Percentiles rank a stretch among this genome's conserved stretches.
phyloP scores from a whole-genome alignment of 1,139 yeast species.

The Pichia sp. region DNA sequence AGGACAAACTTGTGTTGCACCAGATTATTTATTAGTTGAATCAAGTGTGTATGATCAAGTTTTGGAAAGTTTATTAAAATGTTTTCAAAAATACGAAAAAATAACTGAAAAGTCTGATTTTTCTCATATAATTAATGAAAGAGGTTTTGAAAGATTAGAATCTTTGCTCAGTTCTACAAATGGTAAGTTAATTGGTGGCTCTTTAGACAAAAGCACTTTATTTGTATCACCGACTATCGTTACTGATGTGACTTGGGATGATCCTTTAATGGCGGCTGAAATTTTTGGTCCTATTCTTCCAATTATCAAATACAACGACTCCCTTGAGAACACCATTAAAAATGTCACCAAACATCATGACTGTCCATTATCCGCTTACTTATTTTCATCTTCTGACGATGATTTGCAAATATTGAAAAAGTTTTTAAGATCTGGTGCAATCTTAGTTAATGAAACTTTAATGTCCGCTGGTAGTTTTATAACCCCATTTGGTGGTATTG shows the following conservation, averaged over 20 bases:
- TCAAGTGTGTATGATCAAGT: constrained; percentile 50
- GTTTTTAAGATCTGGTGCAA: constrained; percentile 65
- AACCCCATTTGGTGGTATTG: constrained; percentile 92
- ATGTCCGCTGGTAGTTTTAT: constrained; percentile 65
- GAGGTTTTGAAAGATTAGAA: constrained; percentile 49
- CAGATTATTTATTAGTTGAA: constrained; percentile 73
- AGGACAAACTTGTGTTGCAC: constrained; percentile 92
- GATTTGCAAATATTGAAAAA: constrained; percentile 49
- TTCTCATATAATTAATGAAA: constrained; percentile 60
- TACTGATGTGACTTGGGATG: constrained; percentile 55
- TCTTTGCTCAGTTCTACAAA: constrained; percentile 44
- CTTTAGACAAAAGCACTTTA: constrained; percentile 34
- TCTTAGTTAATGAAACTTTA: constrained; percentile 64
- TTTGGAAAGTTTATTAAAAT: constrained; percentile 37
- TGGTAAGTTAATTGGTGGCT: constrained; percentile 62
- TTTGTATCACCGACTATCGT: constrained; percentile 74
- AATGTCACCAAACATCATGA: constrained; percentile 52
- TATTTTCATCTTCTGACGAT: constrained; percentile 52
- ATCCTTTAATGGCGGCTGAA: constrained; percentile 69
- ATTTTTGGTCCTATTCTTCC: constrained; percentile 87
- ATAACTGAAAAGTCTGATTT: constrained; percentile 35
- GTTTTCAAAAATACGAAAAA: constrained; percentile 41
- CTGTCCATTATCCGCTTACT: constrained; percentile 82
- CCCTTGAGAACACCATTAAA: constrained; percentile 43
- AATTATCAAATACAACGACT: constrained; percentile 44